Evolutionary conservation across 2,329 filamentous ascomycete genomes (phyloP), one percentile per base, ranked within the genome.

Genomic region (Colletotrichum gigasporum): DNA sequence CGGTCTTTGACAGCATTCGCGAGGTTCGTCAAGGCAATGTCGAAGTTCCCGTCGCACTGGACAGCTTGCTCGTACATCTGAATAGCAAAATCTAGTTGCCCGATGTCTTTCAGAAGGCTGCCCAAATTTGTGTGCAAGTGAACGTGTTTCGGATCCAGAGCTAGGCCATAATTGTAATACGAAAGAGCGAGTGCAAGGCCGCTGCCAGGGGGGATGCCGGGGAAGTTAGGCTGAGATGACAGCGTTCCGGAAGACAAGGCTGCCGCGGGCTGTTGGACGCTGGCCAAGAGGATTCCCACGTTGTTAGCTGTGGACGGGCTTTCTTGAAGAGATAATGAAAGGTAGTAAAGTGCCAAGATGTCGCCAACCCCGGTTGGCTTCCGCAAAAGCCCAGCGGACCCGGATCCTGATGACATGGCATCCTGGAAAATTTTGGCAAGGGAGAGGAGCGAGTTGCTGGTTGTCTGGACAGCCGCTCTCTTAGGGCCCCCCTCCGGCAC

Each of bases 291-390:
- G 58, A 99, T 99, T 3, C 96, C 96, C 11, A 99, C 94, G 74
- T 99, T 99, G 75, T 99, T 99, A 1, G 96, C 96, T 0, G 96
- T 99, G 0, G 96, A 99, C 2, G 96, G 96, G 71, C 96, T 98
- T 48, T 96, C 94, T 68, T 97, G 96, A 2, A 99, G 84, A 0
- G 96, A 97, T 3, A 99, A 81, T 0, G 96, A 99, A 3, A 99
- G 83, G 73, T 99, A 99, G 76, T 99, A 99, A 11, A 99, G 85
- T 2, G 94, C 93, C 34, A 99, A 80, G 35, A 99, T 98, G 72
- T 99, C 96, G 41, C 93, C 89, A 22, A 98, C 93, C 2, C 93
- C 91, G 44, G 91, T 90, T 3, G 89, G 86, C 59, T 89, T 87
- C 63, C 86, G 86, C 20, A 87, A 79, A 10, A 86, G 80, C 37